phyloP scores from a whole-genome alignment of 1,139 yeast genomes.

The Protomyces inouyei region DNA sequence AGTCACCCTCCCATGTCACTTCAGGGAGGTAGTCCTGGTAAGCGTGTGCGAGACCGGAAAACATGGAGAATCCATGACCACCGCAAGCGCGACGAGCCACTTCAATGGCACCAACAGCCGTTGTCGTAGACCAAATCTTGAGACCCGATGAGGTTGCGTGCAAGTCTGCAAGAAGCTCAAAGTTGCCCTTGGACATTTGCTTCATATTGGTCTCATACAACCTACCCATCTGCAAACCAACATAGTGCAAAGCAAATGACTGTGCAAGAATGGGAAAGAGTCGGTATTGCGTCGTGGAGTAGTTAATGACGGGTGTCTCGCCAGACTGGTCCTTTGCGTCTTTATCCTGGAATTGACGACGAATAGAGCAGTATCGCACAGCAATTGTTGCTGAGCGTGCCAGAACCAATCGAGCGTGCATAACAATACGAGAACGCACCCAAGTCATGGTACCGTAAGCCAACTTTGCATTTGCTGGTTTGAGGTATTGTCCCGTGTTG shows the following conservation, averaged over 20 bases:
- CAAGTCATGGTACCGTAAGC: constrained; percentile 81
- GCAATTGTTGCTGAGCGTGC: constrained; percentile 80
- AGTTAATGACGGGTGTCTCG: constrained; percentile 26
- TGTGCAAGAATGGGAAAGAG: constrained; percentile 27
- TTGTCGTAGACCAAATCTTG: constrained; percentile 25
- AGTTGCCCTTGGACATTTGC: constrained; percentile 23
- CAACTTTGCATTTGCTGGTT: constrained; percentile 76
- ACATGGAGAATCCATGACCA: constrained; percentile 29
- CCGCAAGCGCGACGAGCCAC: constrained; percentile 27
- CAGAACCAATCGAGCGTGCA: constrained; percentile 74
- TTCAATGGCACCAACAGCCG: constrained; percentile 22
- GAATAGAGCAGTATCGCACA: constrained; percentile 78
- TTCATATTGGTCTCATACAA: constrained; percentile 23
- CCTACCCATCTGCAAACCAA: constrained; percentile 20
- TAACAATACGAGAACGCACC: constrained; percentile 86
- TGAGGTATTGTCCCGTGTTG: constrained; percentile 56
- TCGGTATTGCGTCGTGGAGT: constrained; percentile 21
- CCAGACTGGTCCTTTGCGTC: constrained; percentile 23
- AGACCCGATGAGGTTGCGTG: constrained; percentile 26
- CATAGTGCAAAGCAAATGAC: constrained; percentile 25
- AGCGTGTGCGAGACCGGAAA: constrained; percentile 25
- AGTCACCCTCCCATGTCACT: constrained; percentile 28
- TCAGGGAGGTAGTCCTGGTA: constrained; percentile 27
- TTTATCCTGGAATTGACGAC: constrained; percentile 61
- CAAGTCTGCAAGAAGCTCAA: constrained; percentile 26